phyloP scores from a whole-genome alignment of 2,329 filamentous ascomycete species.

The Aureobasidium pullulans region DNA sequence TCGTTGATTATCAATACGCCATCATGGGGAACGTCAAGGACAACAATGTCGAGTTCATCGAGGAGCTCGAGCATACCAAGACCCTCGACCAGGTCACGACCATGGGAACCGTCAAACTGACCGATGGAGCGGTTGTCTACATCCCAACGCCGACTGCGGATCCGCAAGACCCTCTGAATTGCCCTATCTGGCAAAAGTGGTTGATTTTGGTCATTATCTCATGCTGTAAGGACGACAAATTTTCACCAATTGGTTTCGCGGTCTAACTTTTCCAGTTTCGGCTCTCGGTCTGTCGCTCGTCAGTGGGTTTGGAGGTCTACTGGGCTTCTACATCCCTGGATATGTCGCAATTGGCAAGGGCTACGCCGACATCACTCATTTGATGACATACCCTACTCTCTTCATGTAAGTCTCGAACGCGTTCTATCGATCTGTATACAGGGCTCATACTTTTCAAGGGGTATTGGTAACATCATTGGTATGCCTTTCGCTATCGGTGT shows the following conservation, averaged over 20 bases:
- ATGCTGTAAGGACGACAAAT: background rate
- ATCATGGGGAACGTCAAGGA: slow-evolving; percentile 15
- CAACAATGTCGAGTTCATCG: slow-evolving; percentile 10
- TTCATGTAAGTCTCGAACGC: slow-evolving; percentile 21
- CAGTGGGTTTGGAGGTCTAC: slow-evolving; percentile 35
- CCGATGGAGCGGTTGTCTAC: slow-evolving; percentile 21
- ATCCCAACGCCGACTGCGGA: slow-evolving; percentile 15
- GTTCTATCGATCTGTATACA: background rate
- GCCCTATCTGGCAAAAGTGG: slow-evolving; percentile 15
- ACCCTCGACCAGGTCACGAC: slow-evolving; percentile 14
- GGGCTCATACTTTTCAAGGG: slow-evolving; percentile 22
- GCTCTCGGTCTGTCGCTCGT: slow-evolving; percentile 33
- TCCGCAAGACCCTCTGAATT: slow-evolving; percentile 13
- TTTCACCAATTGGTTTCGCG: too few relatives aligned
- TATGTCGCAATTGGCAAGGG: slow-evolving; percentile 26
- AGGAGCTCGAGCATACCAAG: slow-evolving; percentile 11
- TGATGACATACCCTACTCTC: slow-evolving; percentile 28
- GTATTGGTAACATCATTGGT: slow-evolving; percentile 26
- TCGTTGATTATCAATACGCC: background rate
- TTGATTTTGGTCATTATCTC: slow-evolving; percentile 14
- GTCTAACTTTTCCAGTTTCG: slow-evolving; percentile 27
- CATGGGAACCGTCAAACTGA: slow-evolving; percentile 28
- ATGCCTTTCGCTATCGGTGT: slow-evolving; percentile 30
- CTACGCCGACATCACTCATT: slow-evolving; percentile 1
- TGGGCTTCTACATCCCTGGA: slow-evolving; percentile 35